Base-by-base conservation (phyloP, 768 basidiomycete genomes). In the Cystofilobasidium ferigula region DNA sequence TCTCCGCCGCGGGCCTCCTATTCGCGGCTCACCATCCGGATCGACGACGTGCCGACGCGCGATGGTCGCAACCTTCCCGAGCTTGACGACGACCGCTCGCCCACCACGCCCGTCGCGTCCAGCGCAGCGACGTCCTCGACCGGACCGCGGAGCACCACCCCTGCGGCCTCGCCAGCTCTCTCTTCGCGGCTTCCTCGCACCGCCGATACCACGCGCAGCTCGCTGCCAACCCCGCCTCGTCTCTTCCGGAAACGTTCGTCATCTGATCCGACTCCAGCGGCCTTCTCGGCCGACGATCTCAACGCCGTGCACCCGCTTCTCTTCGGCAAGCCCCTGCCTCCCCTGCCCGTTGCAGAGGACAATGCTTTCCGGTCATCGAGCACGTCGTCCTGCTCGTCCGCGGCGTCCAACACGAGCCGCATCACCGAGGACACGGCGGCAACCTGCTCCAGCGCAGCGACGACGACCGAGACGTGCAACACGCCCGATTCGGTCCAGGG, bases 391-490 rank as follows among this genome's bases (percentile, higher is more conserved):
- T 54, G 51, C 51, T 54, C 51, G 16, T 54, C 51, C 26, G 28
- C 51, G 2, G 51, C 51, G 3, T 54, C 51, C 13, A 14, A 13
- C 26, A 32, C 51, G 14, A 54, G 51, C 18, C 51, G 51, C 28
- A 16, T 32, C 14, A 54, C 51, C 8, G 51, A 54, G 28, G 30
- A 54, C 16, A 54, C 51, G 51, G 51, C 51, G 5, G 26, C 30
- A 10, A 32, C 51, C 12, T 28, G 26, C 28, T 54, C 51, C 2
- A 54, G 51, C 51, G 3, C 7, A 1, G 51, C 51, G 3, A 54
- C 51, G 28, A 54, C 51, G 51, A 54, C 51, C 9, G 51, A 54
- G 30, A 14, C 51, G 30, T 54, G 51, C 51, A 28, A 54, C 28
- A 54, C 51, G 51, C 51, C 51, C 13, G 3, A 6, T 14, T 54